These are phyloP conservation scores for Cochlearia excelsa DNA, from an alignment of 345 rosid genomes.

Conservation along the genomic window DNA sequence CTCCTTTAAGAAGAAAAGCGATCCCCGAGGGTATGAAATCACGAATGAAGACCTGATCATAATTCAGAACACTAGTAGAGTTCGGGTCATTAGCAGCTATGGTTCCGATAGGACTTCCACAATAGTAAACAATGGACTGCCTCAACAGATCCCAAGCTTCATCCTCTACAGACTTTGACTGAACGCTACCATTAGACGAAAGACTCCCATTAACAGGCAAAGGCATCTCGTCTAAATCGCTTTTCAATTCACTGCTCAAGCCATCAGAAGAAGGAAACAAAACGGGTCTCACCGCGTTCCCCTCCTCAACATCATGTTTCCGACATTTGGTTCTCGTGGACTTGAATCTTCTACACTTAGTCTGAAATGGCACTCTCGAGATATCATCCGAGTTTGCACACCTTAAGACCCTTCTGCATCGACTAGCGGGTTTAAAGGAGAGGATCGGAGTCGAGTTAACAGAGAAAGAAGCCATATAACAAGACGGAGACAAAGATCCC, in stretches of 20 bases:
- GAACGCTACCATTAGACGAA: slow-evolving; percentile 35
- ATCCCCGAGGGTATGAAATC: slow-evolving; percentile 91
- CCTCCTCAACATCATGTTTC: slow-evolving; percentile 44
- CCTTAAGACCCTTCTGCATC: slow-evolving; percentile 19
- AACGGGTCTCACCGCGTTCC: slow-evolving; percentile 18
- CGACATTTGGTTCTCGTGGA: slow-evolving; percentile 53
- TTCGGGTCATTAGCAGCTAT: slow-evolving; percentile 94
- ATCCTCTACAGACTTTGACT: slow-evolving; percentile 56
- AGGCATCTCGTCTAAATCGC: slow-evolving; percentile 36
- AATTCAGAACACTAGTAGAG: slow-evolving; percentile 54
- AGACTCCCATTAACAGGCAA: slow-evolving; percentile 35
- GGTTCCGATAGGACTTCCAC: slow-evolving; percentile 84
- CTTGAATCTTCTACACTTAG: slow-evolving; percentile 23
- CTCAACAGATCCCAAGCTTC: slow-evolving; percentile 83
- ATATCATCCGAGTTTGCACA: slow-evolving; percentile 18
- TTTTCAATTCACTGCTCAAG: slow-evolving; percentile 20
- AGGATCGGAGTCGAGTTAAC: slow-evolving; percentile 27
- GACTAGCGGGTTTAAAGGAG: slow-evolving; percentile 28
- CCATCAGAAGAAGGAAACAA: slow-evolving; percentile 41
- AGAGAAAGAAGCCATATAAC: slow-evolving; percentile 26
- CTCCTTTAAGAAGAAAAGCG: slow-evolving; percentile 92
- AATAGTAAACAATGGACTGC: slow-evolving; percentile 70
- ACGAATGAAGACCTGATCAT: slow-evolving; percentile 94
- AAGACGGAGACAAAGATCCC: slow-evolving; percentile 27
- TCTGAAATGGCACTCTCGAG: slow-evolving; percentile 18